These are phyloP conservation scores for Metschnikowia picachoensis DNA, from an alignment of 805 yeast genomes.

Conservation along the genomic window DNA sequence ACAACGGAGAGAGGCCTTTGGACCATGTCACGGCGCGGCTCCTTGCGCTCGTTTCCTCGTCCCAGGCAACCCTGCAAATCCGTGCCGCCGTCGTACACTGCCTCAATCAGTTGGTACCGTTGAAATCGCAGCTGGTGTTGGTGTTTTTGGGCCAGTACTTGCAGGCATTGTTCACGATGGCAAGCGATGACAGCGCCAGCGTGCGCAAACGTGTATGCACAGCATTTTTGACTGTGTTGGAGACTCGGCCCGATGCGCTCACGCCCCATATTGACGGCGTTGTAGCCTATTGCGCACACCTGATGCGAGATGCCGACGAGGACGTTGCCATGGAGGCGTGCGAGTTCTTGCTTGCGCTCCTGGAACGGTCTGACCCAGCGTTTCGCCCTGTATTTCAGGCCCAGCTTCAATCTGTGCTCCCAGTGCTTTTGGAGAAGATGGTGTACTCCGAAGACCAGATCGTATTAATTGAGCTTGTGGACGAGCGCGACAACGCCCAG, in stretches of 20 bases:
- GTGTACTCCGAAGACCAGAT: constrained; percentile 83
- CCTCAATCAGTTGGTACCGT: constrained; percentile 68
- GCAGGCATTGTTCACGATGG: constrained; percentile 61
- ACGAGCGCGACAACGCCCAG: constrained; percentile 69
- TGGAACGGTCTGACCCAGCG: constrained; percentile 28
- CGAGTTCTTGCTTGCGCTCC: constrained; percentile 78
- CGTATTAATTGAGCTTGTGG: constrained; percentile 57
- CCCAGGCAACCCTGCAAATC: constrained; percentile 47
- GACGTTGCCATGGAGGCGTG: constrained; percentile 88
- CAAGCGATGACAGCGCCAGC: constrained; percentile 53
- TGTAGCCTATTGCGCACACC: constrained; percentile 75
- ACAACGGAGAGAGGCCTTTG: constrained; percentile 64
- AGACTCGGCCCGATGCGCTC: constrained; percentile 75
- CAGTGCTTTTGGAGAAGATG: constrained; percentile 75
- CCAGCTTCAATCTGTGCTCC: constrained; percentile 62
- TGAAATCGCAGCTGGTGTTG: constrained; percentile 62
- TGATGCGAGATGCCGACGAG: constrained; percentile 62
- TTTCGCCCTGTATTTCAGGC: constrained; percentile 44
- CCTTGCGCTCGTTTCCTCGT: constrained; percentile 1
- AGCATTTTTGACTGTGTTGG: constrained; percentile 68
- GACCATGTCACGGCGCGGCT: constrained; percentile 47
- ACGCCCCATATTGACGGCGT: constrained; percentile 83
- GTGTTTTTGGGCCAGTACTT: constrained; percentile 65
- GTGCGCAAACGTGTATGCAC: constrained; percentile 75
- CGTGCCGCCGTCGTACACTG: constrained; percentile 65